Evolutionary conservation across 1,139 yeast species (phyloP), one percentile per base, ranked within the genome.

Genomic region (Magnusiomyces sp.): DNA sequence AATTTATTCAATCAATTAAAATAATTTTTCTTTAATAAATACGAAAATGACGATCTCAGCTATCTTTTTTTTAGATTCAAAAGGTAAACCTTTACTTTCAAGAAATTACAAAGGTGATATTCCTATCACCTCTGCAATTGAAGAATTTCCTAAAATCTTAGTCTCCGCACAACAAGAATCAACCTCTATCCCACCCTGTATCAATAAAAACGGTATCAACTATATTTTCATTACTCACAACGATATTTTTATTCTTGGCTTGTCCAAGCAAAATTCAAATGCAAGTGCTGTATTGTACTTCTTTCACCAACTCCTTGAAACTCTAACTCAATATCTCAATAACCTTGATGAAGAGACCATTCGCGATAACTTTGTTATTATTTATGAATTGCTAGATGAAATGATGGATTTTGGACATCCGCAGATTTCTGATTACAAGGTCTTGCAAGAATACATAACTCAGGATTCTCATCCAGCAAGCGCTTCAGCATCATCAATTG

Each of bases 381-480:
- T 92, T 47, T 92, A 92, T 69, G 98, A 92, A 68, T 71, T 92
- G 52, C 72, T 92, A 56, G 98, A 92, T 67, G 98, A 92, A 67
- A 84, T 89, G 89, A 89, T 92, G 96, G 98, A 92, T 68, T 92
- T 75, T 66, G 98, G 98, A 11, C 75, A 84, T 43, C 96, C 97
- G 1, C 98, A 92, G 67, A 82, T 90, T 46, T 88, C 97, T 2
- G 98, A 92, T 62, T 83, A 95, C 17, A 87, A 88, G 71, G 87
- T 92, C 62, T 73, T 92, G 55, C 90, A 90, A 69, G 95, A 90
- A 68, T 69, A 71, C 60, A 71, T 71, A 56, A 72, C 76, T 11
- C 75, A 71, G 53, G 73, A 72, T 53, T 72, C 61, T 62, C 80
- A 56, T 50, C 66, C 68, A 43, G 71, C 73, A 55, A 72, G 72